A percentile compares a stretch with the other conserved stretches of the same genome.
Conservation (phyloP, 306 rosid genomes). For the Clitoria ternatea region DNA sequence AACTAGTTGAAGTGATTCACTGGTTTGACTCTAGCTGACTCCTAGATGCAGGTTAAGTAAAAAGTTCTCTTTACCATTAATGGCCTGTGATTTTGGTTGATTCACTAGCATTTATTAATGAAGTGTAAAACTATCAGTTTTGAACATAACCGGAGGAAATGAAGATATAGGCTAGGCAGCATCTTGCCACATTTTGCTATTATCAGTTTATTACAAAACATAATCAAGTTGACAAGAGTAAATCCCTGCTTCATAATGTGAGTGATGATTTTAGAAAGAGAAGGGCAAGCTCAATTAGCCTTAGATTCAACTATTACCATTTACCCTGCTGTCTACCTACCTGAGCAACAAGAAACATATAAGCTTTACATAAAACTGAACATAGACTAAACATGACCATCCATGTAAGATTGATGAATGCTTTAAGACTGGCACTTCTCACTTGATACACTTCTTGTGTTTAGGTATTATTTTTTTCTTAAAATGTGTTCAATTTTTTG, state of each 20-base stretch:
- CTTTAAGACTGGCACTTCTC: neutral
- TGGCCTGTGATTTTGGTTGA: neutral
- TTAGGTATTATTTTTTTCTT: neutral
- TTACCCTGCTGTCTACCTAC: neutral
- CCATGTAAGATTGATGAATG: neutral
- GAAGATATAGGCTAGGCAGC: neutral
- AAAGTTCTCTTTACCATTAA: neutral
- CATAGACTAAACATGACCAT: neutral
- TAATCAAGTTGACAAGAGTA: neutral
- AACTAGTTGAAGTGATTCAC: neutral
- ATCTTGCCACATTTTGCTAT: neutral
- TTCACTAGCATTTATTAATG: conserved; percentile 3
- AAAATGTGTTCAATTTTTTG: conserved; percentile 15
- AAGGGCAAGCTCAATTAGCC: neutral
- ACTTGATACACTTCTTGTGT: neutral
- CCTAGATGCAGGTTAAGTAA: neutral
- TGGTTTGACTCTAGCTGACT: conserved; percentile 19
- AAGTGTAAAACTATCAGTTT: neutral
- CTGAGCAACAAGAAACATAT: neutral
- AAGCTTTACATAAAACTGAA: neutral
- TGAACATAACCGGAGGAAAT: neutral
- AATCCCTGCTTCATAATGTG: neutral
- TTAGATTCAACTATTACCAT: neutral
- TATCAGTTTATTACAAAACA: conserved; percentile 9
- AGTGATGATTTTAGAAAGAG: neutral